Conservation (phyloP, 2,329 filamentous ascomycete genomes). For the Tothia fuscella region DNA sequence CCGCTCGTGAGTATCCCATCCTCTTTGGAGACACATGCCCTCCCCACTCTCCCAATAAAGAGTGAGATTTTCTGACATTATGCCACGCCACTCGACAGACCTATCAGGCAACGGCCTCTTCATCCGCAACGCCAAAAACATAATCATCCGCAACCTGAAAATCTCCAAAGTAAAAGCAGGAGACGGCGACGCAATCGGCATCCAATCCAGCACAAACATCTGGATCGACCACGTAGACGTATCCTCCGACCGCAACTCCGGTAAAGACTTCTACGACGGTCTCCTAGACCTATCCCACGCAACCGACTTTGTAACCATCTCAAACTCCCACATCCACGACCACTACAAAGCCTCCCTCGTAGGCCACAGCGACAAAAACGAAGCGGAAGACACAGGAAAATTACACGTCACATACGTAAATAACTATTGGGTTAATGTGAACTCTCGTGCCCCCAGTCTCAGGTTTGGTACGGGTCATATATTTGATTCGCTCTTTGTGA, state of each 20-base stretch:
- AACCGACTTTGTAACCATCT: slow-evolving; percentile 49
- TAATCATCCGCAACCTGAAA: slow-evolving; percentile 46
- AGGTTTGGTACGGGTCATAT: slow-evolving; percentile 56
- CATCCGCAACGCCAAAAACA: slow-evolving; percentile 38
- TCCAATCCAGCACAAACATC: slow-evolving; percentile 37
- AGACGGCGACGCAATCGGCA: slow-evolving; percentile 40
- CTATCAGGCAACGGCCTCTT: slow-evolving; percentile 37
- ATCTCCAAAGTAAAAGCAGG: slow-evolving; percentile 35
- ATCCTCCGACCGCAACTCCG: background rate
- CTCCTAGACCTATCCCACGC: slow-evolving; percentile 53
- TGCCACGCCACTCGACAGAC: slow-evolving; percentile 18
- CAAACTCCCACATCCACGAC: slow-evolving; percentile 41
- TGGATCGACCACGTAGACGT: slow-evolving; percentile 56
- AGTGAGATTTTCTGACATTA: too few species aligned
- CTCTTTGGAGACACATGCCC: too few species aligned
- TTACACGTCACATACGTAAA: slow-evolving; percentile 53
- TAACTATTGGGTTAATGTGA: slow-evolving; percentile 54
- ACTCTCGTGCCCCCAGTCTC: slow-evolving; percentile 50
- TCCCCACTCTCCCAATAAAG: too few species aligned
- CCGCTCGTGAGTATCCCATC: too few species aligned
- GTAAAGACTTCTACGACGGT: slow-evolving; percentile 61
- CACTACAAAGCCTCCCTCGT: slow-evolving; percentile 52
- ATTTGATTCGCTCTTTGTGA: slow-evolving; percentile 41
- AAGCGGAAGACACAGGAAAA: slow-evolving; percentile 46
- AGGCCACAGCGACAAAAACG: slow-evolving; percentile 49